Base-by-base conservation (phyloP, 805 yeast genomes). In the Yamadazyma scolyti region DNA sequence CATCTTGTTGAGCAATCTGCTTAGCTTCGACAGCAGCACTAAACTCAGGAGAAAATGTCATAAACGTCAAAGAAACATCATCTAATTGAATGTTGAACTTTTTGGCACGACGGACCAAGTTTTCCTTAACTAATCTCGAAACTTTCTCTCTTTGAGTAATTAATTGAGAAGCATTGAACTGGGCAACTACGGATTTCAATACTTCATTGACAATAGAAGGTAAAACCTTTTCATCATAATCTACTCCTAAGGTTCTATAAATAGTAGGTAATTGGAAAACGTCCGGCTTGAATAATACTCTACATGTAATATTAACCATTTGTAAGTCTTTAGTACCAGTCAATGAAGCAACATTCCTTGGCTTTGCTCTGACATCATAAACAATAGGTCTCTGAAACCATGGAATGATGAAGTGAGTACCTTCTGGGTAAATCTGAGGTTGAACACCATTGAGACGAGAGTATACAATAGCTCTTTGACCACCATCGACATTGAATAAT, bases 181-280 rank as follows among this genome's bases (percentile, higher is more conserved):
- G 98, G 5, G 98, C 98, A 39, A 93, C 96, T 28, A 93, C 97
- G 2, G 95, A 77, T 61, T 93, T 93, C 56, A 93, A 73, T 33
- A 93, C 97, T 65, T 93, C 98, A 57, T 93, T 93, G 35, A 90
- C 96, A 62, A 93, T 89, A n/a, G 96, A 85, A 23, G 98, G 98
- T 48, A 93, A 72, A 12, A 93, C 96, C 50, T 96, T 80, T 66
- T 93, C 98, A 56, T 93, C 98, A 61, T 90, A 93, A 58, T 93
- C 97, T 32, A 71, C 72, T 31, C 98, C 98, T 46, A 93, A 69
- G 2, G 98, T 93, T 54, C 97, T 79, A 67, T 76, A 93, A 44
- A 93, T 85, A 9, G 70, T 71, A 16, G 97, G 96, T 45, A 93
- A 71, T 31, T 87, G 77, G 31, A 61, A 58, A 17, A 87, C 73